Evolutionary conservation across 2,329 filamentous ascomycete genomes (phyloP).

Genomic region (Claviceps paspali): DNA sequence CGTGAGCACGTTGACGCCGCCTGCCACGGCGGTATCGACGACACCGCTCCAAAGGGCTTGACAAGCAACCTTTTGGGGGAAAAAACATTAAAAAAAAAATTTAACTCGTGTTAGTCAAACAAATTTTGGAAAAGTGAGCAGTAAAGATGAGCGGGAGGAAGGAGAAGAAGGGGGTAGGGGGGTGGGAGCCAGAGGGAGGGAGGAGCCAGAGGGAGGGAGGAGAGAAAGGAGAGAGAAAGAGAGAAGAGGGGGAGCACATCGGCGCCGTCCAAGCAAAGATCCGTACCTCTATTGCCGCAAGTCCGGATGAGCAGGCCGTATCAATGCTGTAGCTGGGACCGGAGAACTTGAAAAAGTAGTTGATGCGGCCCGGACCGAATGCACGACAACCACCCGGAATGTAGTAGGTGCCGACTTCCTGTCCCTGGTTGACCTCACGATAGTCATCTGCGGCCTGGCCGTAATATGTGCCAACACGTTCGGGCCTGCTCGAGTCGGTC

Average conservation of each 20-base stretch:
- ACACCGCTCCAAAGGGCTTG: slow-evolving; percentile 4
- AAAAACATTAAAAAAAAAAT: no score
- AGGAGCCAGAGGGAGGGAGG: no score
- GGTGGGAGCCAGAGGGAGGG: no score
- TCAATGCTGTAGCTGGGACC: slow-evolving; percentile 60
- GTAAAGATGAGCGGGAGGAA: no score
- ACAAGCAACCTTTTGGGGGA: slow-evolving; percentile 5
- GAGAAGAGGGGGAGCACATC: no score
- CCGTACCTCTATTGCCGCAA: slow-evolving; percentile 49
- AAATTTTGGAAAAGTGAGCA: no score
- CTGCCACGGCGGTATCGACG: slow-evolving; percentile 3
- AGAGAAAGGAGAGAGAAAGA: no score
- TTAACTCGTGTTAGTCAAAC: no score
- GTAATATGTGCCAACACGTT: slow-evolving; percentile 57
- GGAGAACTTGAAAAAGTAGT: slow-evolving; percentile 60
- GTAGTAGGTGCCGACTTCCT: slow-evolving; percentile 53
- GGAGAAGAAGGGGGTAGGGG: no score
- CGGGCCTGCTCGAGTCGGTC: slow-evolving; percentile 32
- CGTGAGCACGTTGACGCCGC: slow-evolving; percentile 7
- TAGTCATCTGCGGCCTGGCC: slow-evolving; percentile 30
- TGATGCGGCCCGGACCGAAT: slow-evolving; percentile 52
- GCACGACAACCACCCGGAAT: slow-evolving; percentile 52
- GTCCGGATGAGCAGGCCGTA: slow-evolving; percentile 61
- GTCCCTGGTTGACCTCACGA: slow-evolving; percentile 69
- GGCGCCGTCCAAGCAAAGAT: no score